A percentile compares a stretch with the other conserved stretches of the same genome.
Evolutionary conservation across 331 rosid genomes (phyloP).

Genomic region (Saraca asoca): DNA sequence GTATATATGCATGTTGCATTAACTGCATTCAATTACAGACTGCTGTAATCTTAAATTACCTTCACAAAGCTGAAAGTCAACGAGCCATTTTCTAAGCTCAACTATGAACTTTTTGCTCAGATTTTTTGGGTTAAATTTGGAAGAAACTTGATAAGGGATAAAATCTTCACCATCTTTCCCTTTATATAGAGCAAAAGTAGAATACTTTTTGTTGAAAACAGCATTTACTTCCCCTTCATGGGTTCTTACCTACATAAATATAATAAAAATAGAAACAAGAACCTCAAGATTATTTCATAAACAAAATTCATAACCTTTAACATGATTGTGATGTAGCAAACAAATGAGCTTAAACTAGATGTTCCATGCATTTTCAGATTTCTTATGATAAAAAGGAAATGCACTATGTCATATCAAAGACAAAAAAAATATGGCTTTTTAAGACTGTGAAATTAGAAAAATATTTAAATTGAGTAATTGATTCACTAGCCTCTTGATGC

Average conservation of each 20-base stretch:
- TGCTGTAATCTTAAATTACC: conserved; percentile 43
- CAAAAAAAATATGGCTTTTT: not conserved
- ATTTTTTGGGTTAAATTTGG: conserved; percentile 41
- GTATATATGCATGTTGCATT: conserved; percentile 2
- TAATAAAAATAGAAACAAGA: not conserved
- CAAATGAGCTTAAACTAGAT: conserved; percentile 9
- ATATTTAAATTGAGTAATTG: not conserved
- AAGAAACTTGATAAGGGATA: conserved; percentile 56
- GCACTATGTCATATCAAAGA: not conserved
- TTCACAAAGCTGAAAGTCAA: conserved; percentile 45
- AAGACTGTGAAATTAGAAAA: not conserved
- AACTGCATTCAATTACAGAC: conserved; percentile 1
- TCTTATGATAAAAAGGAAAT: not conserved
- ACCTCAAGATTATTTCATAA: not conserved
- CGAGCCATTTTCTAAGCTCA: conserved; percentile 64
- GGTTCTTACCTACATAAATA: conserved; percentile 45
- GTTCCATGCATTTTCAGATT: not conserved
- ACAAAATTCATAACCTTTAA: conserved; percentile 3
- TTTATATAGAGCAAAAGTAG: conserved; percentile 63
- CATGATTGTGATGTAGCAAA: not conserved
- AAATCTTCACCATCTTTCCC: conserved; percentile 42
- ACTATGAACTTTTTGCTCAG: conserved; percentile 37
- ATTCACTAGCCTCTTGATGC: not conserved
- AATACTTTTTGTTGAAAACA: conserved; percentile 52
- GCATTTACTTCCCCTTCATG: conserved; percentile 44